Evolutionary conservation across 768 basidiomycete species (phyloP).

Genomic region (Thelephora aurantiotincta): DNA sequence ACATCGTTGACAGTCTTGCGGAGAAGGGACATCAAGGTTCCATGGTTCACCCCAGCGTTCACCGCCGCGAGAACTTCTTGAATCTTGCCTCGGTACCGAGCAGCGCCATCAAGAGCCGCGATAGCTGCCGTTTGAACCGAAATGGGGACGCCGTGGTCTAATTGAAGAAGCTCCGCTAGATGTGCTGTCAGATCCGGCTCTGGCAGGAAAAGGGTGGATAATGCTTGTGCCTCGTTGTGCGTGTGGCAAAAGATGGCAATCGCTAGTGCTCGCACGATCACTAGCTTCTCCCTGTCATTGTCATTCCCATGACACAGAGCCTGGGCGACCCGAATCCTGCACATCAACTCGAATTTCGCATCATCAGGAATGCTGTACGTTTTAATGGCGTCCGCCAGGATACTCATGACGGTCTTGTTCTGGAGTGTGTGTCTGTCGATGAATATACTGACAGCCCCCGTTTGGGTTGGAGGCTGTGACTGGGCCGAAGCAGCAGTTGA

Average conservation of each 20-base stretch:
- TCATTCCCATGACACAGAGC: slow-evolving; percentile 45
- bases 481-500: slow-evolving; percentile 17
- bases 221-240: slow-evolving; percentile 63
- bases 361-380: slow-evolving; percentile 55
- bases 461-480: slow-evolving; percentile 8
- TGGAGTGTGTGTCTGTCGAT: slow-evolving; percentile 47
- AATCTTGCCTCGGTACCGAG: slow-evolving; percentile 68
- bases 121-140: slow-evolving; percentile 75
- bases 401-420: slow-evolving; percentile 53
- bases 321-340: slow-evolving; percentile 70
- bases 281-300: slow-evolving; percentile 62
- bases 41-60: slow-evolving; percentile 93
- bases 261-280: slow-evolving; percentile 69
- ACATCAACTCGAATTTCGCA: slow-evolving; percentile 81
- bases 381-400: slow-evolving; percentile 63
- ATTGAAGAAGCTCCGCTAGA: slow-evolving; percentile 79
- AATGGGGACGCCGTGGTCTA: slow-evolving; percentile 57
- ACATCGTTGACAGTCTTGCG: slow-evolving; percentile 71
- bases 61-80: slow-evolving; percentile 82
- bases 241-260: slow-evolving; percentile 89
- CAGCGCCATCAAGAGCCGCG: slow-evolving; percentile 81
- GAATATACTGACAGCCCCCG: slow-evolving; percentile 45
- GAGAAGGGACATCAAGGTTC: slow-evolving; percentile 80
- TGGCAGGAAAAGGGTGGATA: slow-evolving; percentile 77
- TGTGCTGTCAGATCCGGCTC: slow-evolving; percentile 88